Base-by-base conservation (phyloP, 306 rosid species). In the Cucurbita moschata region DNA sequence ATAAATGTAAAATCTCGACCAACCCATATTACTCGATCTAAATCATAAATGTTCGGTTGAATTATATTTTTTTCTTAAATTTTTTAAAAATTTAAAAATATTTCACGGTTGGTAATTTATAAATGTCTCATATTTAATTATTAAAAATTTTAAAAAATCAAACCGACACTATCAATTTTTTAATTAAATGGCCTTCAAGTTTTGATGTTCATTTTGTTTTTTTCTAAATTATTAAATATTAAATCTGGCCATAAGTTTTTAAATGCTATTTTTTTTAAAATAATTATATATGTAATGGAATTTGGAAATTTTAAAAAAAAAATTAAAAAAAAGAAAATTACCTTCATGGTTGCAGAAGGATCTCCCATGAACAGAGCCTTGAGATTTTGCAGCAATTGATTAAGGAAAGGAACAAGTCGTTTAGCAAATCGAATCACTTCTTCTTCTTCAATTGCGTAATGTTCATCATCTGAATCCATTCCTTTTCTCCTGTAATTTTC, bases 291-390 rank as follows among this genome's bases (percentile, higher is more conserved):
- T 3, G 4, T 30, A 30, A 30, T 30, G 35, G 35, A 50, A 50
- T 50, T 58, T 58, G 16, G 64, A 1, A 4, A 55, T 5, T 26
- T 26, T 1, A 39, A n/a, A 13, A 16, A 14, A 15, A 0, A 43
- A 40, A 26, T 19, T 19, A 5, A 47, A 50, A 37, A 52, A 42
- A 9, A 14, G 30, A 64, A 15, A 76, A 6, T 78, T 78, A 92
- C 98, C 98, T 85, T 92, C 63, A 92, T 87, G 80, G 98, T 92
- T 39, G 93, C 87, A 2, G 91, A 83, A 37, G 98, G 96, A 72
- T 90, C 96, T 79, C 98, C 98, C 78, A 90, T 87, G 75, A 92
- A 90, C 64, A 92, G 81, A 51, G 93, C 93, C 76, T 85, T 92
- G 47, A 90, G 81, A 88, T 87, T 90, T 71, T 83, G 78, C 30